Base-by-base conservation (phyloP, 192 early-diverging fungal species). In the Coemansia furcata region DNA sequence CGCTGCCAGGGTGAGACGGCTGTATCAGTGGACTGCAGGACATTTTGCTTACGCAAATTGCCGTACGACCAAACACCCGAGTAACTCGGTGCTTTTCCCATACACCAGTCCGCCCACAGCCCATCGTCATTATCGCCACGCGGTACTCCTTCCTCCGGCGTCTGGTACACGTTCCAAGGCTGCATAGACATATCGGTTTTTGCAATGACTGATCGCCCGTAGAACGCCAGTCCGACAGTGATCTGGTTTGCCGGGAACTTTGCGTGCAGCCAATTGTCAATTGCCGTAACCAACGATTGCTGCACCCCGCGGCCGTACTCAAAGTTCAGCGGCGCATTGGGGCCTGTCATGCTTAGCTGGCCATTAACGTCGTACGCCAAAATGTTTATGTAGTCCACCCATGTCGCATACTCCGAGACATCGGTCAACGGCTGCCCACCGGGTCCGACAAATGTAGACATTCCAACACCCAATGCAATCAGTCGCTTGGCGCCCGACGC, bases 321-420 rank as follows among this genome's bases (percentile, higher is more conserved):
- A 40, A 66, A 63, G 46, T 66, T 78, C 7, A 89, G 76, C 38
- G 89, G 87, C 14, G 89, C 83, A 63, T 90, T 90, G 12, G 89
- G 86, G 0, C 89, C 89, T 4, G 86, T 89, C 1, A 70, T 73
- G 6, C 61, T 63, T 74, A 87, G 85, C 19, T 83, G 73, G 1
- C 86, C 84, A 46, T 87, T 75, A 36, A 83, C 80, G 69, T 89
- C 90, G 65, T 92, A 91, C 1, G 84, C 85, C 76, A 92, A 87
- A 14, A 94, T 63, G 44, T 89, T 89, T 52, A 92, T 86, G 44
- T 85, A 85, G 63, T 88, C 84, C 17, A 94, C 78, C 10, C 83
- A 76, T 40, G 77, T 78, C n/a, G 85, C 85, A 70, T 85, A 90
- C 9, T 71, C 85, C 40, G 85, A 78, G 8, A 89, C 83, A 23